Evolutionary conservation across 108 stramenopile species (phyloP), one percentile per base, ranked within the genome.

Genomic region (Parietichytrium sp.): DNA sequence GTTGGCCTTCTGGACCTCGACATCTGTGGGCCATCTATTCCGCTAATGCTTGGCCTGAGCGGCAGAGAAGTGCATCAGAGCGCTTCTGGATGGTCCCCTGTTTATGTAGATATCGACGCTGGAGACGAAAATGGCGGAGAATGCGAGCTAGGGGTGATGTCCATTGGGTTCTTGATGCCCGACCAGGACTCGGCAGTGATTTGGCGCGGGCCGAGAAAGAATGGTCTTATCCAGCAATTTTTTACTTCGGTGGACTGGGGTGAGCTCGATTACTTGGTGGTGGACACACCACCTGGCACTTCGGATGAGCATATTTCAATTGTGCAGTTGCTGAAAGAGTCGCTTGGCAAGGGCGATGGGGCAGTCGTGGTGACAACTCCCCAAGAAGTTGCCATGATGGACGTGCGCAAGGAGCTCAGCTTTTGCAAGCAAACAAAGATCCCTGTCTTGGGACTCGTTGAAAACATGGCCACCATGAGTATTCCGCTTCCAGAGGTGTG

Each of bases 211-310:
- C 98, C 98, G 10, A 85, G 97, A 38, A 99, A 99, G 88, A 99
- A 98, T 84, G 97, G 96, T 13, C 89, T 99, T 25, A 99, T 99
- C 87, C 95, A 96, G 87, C 97, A 98, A 85, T 99, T 99, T 83
- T 86, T 99, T 53, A 97, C 96, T 6, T 92, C 95, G 61, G 93
- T 94, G 0, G 89, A 90, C 47, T 90, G 90, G 88, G 89, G 90
- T 2, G 52, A 80, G 47, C 87, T 98, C 54, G 98, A 98, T 89
- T 98, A 97, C 83, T 85, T 98, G 26, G 89, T 99, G 77, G 88
- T 99, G 29, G 99, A 99, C 87, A 99, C 98, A 25, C 99, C 99
- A 15, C 99, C 99, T 2, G 99, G 99, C 47, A 99, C 99, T 18
- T 93, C 92, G 78, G 99, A 99, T 84, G 99, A 99, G 85, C 99